Conservation (phyloP, 768 basidiomycete species). For the Tremella mesenterica region DNA sequence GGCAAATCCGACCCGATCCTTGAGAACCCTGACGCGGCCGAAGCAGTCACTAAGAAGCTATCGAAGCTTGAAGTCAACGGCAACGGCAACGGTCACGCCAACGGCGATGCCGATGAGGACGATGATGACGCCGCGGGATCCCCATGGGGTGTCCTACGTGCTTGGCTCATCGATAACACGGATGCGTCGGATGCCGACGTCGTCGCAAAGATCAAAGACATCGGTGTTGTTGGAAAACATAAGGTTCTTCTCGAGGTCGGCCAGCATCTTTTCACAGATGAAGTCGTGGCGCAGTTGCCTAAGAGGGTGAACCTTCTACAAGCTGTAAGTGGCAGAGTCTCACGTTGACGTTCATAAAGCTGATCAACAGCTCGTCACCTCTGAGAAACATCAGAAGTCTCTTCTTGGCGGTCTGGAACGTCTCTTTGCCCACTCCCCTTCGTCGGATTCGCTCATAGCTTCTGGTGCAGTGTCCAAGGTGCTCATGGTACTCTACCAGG, state of each 20-base stretch:
- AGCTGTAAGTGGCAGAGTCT: conserved; percentile 53
- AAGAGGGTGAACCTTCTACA: conserved; percentile 60
- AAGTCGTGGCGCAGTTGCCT: conserved; percentile 48
- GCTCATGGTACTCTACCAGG: conserved; percentile 88
- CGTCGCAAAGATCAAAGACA: conserved; percentile 69
- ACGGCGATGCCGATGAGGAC: conserved; percentile 54
- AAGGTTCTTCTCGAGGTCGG: conserved; percentile 74
- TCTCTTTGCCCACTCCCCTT: conserved; percentile 57
- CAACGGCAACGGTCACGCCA: conserved; percentile 46
- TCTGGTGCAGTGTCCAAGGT: conserved; percentile 66
- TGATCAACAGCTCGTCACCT: conserved; percentile 66
- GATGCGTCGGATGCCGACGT: conserved; percentile 45
- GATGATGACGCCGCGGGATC: conserved; percentile 79
- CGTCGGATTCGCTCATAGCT: conserved; percentile 55
- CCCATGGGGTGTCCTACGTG: conserved; percentile 72
- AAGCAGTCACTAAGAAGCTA: conserved; percentile 62
- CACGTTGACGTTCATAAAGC: too few relatives aligned
- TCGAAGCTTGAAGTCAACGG: conserved; percentile 60
- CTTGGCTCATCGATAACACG: conserved; percentile 71
- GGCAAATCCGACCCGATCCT: conserved; percentile 52
- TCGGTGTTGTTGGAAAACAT: conserved; percentile 91
- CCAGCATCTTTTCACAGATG: conserved; percentile 70
- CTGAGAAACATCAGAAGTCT: conserved; percentile 92
- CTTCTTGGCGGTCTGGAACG: conserved; percentile 89
- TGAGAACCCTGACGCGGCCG: conserved; percentile 49